phyloP scores from a whole-genome alignment of 192 early-diverging fungal genomes.

The Coemansia aciculifera region DNA sequence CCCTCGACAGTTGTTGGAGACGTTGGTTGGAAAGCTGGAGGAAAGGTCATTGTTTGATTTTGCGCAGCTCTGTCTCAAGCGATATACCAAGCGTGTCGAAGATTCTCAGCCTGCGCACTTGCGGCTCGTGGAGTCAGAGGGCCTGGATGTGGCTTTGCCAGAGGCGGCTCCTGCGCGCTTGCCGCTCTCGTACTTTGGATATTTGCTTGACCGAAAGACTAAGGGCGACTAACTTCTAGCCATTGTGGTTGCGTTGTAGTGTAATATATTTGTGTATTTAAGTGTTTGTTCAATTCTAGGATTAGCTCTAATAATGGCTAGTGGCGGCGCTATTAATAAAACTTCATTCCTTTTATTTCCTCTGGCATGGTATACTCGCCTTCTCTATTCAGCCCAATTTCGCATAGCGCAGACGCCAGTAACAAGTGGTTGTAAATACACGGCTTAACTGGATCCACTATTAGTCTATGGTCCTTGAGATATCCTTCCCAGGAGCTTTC shows the following conservation, averaged over 20 bases:
- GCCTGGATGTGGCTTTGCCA: background rate
- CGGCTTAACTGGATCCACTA: background rate
- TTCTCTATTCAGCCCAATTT: background rate
- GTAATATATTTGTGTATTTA: background rate
- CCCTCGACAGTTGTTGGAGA: conserved; percentile 36
- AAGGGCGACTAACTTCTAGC: background rate
- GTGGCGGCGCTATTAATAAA: background rate
- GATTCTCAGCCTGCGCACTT: conserved; percentile 10
- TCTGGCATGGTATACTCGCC: background rate
- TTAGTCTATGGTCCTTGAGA: background rate
- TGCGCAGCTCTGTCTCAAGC: conserved; percentile 26
- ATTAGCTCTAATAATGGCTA: background rate
- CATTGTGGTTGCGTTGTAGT: too few relatives aligned
- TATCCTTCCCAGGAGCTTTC: background rate
- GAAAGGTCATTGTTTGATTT: conserved; percentile 21
- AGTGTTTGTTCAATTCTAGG: background rate
- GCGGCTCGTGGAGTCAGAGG: background rate
- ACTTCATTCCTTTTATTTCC: background rate
- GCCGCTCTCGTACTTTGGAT: conserved; percentile 39
- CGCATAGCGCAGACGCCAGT: background rate
- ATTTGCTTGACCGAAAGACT: conserved; percentile 13
- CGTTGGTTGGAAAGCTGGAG: conserved; percentile 29
- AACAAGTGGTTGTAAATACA: background rate
- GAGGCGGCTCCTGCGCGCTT: conserved; percentile 9
- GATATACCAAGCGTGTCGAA: conserved; percentile 40